These are phyloP conservation scores for Rosa chinensis DNA, from an alignment of 306 rosid species.

Conservation along the genomic window DNA sequence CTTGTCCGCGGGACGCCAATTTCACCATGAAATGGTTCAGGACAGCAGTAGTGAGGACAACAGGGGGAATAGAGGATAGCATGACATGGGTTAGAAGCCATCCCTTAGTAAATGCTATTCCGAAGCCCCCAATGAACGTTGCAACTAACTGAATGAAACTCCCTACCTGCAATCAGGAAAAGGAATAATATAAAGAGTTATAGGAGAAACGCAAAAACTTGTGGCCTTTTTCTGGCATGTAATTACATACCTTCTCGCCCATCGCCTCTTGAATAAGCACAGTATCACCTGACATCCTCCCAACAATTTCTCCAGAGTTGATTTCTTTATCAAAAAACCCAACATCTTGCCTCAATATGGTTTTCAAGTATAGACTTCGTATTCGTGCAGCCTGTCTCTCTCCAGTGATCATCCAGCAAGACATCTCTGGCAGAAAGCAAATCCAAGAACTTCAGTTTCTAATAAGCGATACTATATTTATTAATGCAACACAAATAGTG, in stretches of 20 bases:
- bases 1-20: slow-evolving; percentile 16
- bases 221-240: too few species aligned
- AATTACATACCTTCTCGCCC: slow-evolving; percentile 35
- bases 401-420: slow-evolving; percentile 29
- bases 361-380: slow-evolving; percentile 21
- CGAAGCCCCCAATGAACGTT: slow-evolving; percentile 27
- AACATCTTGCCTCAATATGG: slow-evolving; percentile 30
- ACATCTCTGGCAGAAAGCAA: slow-evolving; percentile 40
- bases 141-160: slow-evolving; percentile 25
- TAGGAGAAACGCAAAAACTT: too few species aligned
- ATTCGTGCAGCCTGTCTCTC: slow-evolving; percentile 18
- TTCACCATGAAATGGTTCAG: neutral
- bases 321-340: slow-evolving; percentile 29
- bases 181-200: too few species aligned
- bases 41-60: slow-evolving; percentile 5
- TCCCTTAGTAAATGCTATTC: slow-evolving; percentile 20
- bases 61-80: slow-evolving; percentile 13
- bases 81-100: slow-evolving; percentile 10
- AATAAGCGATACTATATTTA: too few species aligned
- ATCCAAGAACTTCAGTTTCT: too few species aligned
- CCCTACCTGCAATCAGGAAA: slow-evolving; percentile 21
- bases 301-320: slow-evolving; percentile 28
- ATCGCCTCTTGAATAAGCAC: slow-evolving; percentile 32
- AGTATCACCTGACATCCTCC: slow-evolving; percentile 33
- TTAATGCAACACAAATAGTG: too few species aligned